Base-by-base conservation (phyloP, 225 moss, liverwort and hornwort species). In the Ulota crispa region DNA sequence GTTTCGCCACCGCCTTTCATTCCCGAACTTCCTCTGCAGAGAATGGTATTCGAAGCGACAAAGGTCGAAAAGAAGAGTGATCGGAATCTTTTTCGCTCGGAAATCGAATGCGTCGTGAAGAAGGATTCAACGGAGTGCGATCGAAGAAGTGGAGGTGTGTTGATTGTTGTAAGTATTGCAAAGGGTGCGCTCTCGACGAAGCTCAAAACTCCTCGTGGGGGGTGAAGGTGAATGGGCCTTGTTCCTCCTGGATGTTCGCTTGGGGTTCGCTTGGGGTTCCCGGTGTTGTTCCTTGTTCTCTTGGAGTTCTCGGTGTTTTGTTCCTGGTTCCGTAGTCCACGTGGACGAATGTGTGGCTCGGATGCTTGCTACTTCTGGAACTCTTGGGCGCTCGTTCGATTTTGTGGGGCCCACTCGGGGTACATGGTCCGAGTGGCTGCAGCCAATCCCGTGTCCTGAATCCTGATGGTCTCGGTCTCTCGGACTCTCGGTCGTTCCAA, bases 331-430 rank as follows among this genome's bases (percentile, higher is more conserved):
- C 18, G 1, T 28, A 11, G 24, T 31, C 71, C 31, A 24, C 72
- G 39, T 65, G 50, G 86, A 86, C 70, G 79, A 65, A 70, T 45
- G 15, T 15, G 60, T 19, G 31, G 66, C 14, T n/a, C 16, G 30
- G 27, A 30, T 36, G 7, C 12, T 4, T 6, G 24, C 3, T 24
- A 2, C 36, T 30, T 8, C 13, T 2, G 37, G 37, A 45, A 23
- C 4, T 9, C 15, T 14, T 11, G 10, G 37, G 18, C 42, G 64
- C 36, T 71, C 34, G 45, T 81, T 37, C 4, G 66, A 72, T 14
- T 3, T 41, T 14, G 34, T 53, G 73, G 85, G 74, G 27, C 68
- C 64, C 50, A 0, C 1, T 0, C 3, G 15, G 21, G 0, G 4
- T 12, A 1, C 26, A 21, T 75, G 74, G 68, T 45, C 27, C 42